Evolutionary conservation across 192 early-diverging fungal genomes (phyloP), one percentile per base, ranked within the genome.

Genomic region (Irineochytrium annulatum): DNA sequence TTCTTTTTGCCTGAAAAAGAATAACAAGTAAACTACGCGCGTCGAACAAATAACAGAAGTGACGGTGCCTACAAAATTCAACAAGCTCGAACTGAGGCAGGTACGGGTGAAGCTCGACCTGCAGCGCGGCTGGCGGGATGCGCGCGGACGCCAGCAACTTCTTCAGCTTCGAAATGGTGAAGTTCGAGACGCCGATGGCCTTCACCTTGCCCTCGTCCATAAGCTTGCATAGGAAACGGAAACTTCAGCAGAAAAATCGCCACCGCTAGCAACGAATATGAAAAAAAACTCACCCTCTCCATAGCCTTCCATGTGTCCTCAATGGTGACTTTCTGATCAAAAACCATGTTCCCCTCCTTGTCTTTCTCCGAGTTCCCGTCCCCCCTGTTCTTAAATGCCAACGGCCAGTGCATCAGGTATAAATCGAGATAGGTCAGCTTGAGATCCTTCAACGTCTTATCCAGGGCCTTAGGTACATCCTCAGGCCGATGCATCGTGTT

Each of bases 141-240:
- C 74, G 78, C 66, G 83, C 78, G 43, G 70, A 55, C 4, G 70
- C 73, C 3, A 94, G 61, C 41, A 96, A 69, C 57, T 86, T 77
- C 51, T 89, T 74, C 73, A 33, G 59, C 6, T 61, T 28, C 33
- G 19, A 26, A 24, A 77, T 68, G 49, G 67, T 62, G 49, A 83
- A 86, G 76, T 97, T 97, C 44, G 86, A 88, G 31, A 95, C 90
- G 65, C 94, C 94, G 39, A 97, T 90, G 44, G 81, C 66, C 54
- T 83, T 81, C 55, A 81, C 79, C 69, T 88, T 88, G 59, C 88
- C 86, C 19, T 74, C 67, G 16, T 78, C 81, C 8, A 89, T 68
- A 28, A 94, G 67, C 29, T 67, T n/a, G n/a, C n/a, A n/a, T n/a
- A n/a, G n/a, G n/a, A n/a, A n/a, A n/a, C n/a, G n/a, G n/a, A n/a